Base-by-base conservation (phyloP, 2,329 filamentous ascomycete species). In the Trichoderma oligosporum region DNA sequence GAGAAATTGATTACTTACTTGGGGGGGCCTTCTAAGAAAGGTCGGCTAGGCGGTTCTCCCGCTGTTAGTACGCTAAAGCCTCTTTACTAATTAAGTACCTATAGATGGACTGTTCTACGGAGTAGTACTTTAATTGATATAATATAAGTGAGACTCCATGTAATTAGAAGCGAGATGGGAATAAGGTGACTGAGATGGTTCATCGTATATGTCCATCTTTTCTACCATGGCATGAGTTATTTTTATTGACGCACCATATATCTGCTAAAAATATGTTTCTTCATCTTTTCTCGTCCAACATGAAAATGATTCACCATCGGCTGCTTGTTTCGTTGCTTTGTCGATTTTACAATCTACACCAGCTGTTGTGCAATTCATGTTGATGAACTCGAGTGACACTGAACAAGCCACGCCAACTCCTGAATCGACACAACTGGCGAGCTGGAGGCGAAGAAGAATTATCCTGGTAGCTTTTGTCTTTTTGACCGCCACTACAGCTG, bases 221-320 rank as follows among this genome's bases (percentile, higher is more conserved):
- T 20, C 14, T 29, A 52, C 9, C 25, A 33, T n/a, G n/a, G n/a
- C n/a, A n/a, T n/a, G n/a, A n/a, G n/a, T n/a, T n/a, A n/a, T n/a
- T n/a, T n/a, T n/a, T n/a, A n/a, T n/a, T n/a, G n/a, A n/a, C n/a
- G n/a, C 24, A 45, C 4, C 41, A 29, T 4, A 16, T 25, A 16
- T n/a, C 7, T 14, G 41, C n/a, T 16, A 7, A n/a, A n/a, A n/a
- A n/a, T n/a, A 8, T 8, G 14, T 18, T 45, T 42, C 29, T 42
- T 44, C 49, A 14, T 54, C 38, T 44, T n/a, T 20, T 45, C 49
- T 54, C 49, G 49, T 29, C 49, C 45, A 54, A 36, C 18, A 14
- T 39, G 6, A 35, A 44, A 20, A 54, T 39, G 24, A 39, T n/a
- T 51, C 47, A 52, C 42, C 25, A 25, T 12, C 33, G 31, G 51